phyloP scores from a whole-genome alignment of 352 stramenopile species.

The Pythium apleroticum region DNA sequence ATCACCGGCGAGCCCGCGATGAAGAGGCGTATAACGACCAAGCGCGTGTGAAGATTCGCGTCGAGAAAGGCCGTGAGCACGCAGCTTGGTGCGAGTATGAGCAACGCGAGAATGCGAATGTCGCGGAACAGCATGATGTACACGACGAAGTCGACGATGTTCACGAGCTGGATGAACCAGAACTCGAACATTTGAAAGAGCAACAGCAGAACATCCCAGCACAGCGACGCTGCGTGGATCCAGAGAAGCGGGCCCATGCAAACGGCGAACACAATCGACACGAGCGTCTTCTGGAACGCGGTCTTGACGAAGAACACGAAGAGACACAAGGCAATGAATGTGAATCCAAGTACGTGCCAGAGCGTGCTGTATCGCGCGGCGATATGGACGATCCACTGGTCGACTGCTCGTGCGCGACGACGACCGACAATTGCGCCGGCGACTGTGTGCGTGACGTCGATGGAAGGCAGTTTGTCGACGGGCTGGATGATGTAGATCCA shows the following conservation, averaged over 20 bases:
- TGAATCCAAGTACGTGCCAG: constrained; percentile 2
- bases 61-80: constrained; percentile 20
- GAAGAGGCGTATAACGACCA: constrained; percentile 16
- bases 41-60: constrained; percentile 19
- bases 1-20: constrained; percentile 5
- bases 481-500: constrained; percentile 21
- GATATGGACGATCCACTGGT: not conserved
- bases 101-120: not conserved
- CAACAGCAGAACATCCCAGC: constrained; percentile 16
- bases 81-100: not conserved
- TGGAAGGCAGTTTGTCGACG: constrained; percentile 5
- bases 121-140: constrained; percentile 7
- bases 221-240: constrained; percentile 8
- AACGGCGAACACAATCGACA: not conserved
- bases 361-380: not conserved
- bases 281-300: not conserved
- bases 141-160: constrained; percentile 1
- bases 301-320: not conserved
- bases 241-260: constrained; percentile 1
- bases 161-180: constrained; percentile 23
- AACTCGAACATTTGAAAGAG: constrained; percentile 16
- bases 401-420: not conserved
- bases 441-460: constrained; percentile 16
- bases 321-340: not conserved
- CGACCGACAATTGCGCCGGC: constrained; percentile 6